A percentile compares a stretch with the other conserved stretches of the same genome.
These are phyloP conservation scores for Exophiala bonariae DNA, from an alignment of 2,329 filamentous ascomycete genomes.

Conservation along the genomic window DNA sequence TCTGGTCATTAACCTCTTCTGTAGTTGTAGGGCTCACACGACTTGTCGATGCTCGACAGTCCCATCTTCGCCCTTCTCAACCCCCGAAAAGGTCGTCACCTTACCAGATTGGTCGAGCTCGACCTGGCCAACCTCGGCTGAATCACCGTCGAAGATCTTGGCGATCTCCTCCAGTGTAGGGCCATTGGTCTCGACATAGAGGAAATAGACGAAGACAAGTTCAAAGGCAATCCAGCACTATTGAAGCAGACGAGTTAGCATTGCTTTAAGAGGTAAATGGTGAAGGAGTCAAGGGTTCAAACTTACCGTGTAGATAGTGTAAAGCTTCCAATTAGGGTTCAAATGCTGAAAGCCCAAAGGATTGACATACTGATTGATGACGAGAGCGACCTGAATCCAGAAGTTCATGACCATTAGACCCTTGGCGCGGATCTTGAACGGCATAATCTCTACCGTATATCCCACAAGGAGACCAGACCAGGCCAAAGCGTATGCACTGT, in stretches of 20 bases:
- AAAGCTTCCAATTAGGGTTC: conserved; percentile 20
- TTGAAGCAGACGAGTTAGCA: background rate
- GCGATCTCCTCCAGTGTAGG: conserved; percentile 70
- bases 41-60: conserved; percentile 16
- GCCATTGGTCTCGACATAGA: conserved; percentile 60
- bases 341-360: conserved; percentile 19
- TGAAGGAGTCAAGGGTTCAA: background rate
- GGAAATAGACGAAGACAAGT: conserved; percentile 50
- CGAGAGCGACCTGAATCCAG: conserved; percentile 19
- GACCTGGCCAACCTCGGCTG: conserved; percentile 55
- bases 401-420: conserved; percentile 32
- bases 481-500: conserved; percentile 41
- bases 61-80: conserved; percentile 9
- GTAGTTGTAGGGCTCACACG: no score
- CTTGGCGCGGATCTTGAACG: conserved; percentile 50
- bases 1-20: no score
- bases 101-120: conserved; percentile 46
- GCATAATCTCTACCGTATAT: conserved; percentile 50
- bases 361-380: conserved; percentile 21
- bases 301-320: conserved; percentile 23
- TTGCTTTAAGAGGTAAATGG: background rate
- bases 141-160: conserved; percentile 68
- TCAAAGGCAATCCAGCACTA: conserved; percentile 38
- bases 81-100: conserved; percentile 24
- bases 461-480: conserved; percentile 36